These are phyloP conservation scores for Phanerodontia chrysosporium DNA, from an alignment of 768 basidiomycete species.

Conservation along the genomic window DNA sequence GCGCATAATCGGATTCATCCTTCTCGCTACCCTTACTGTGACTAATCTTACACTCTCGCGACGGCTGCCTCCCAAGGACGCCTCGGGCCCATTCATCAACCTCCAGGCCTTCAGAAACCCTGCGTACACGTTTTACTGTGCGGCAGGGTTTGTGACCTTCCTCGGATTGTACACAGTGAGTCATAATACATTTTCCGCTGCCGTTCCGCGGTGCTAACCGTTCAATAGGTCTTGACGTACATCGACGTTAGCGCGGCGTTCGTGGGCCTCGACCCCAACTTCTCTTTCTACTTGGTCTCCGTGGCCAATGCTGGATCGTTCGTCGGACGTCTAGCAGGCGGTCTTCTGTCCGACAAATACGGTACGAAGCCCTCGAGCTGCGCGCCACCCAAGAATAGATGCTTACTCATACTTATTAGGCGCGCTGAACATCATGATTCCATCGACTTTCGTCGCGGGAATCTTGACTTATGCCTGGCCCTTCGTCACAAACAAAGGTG, in stretches of 20 bases:
- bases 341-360: slow-evolving; percentile 48
- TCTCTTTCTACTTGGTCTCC: slow-evolving; percentile 62
- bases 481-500: slow-evolving; percentile 39
- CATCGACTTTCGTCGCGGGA: slow-evolving; percentile 52
- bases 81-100: slow-evolving; percentile 57
- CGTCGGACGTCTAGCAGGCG: slow-evolving; percentile 55
- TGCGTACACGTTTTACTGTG: slow-evolving; percentile 54
- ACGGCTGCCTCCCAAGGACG: slow-evolving; percentile 50
- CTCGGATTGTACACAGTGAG: slow-evolving; percentile 62
- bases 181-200: slow-evolving; percentile 42
- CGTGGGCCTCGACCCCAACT: slow-evolving; percentile 43
- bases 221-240: slow-evolving; percentile 56
- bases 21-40: slow-evolving; percentile 46
- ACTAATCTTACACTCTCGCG: slow-evolving; percentile 45
- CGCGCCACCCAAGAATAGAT: too few species aligned
- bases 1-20: slow-evolving; percentile 63
- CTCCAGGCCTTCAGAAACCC: slow-evolving; percentile 49
- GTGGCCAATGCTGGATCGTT: slow-evolving; percentile 66
- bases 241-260: slow-evolving; percentile 52
- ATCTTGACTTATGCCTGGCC: slow-evolving; percentile 71
- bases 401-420: too few species aligned
- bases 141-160: slow-evolving; percentile 53
- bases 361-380: slow-evolving; percentile 61
- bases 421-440: slow-evolving; percentile 63
- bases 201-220: not conserved